phyloP scores from a whole-genome alignment of 73 alveolate species.

The Blepharisma japonicum region DNA sequence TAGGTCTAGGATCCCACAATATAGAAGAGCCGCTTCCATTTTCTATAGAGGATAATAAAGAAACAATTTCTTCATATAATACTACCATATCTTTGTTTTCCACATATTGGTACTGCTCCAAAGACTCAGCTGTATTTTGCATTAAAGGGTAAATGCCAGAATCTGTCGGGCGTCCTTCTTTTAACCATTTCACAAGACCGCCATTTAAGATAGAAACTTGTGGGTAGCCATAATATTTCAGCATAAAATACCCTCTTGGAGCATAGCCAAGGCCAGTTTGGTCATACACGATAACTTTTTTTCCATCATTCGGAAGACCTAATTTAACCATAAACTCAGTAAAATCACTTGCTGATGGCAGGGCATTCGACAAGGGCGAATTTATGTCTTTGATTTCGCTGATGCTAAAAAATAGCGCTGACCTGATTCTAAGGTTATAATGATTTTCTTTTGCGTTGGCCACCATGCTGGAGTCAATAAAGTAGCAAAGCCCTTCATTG shows the following conservation, averaged over 20 bases:
- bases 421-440: too few species aligned
- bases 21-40: background rate
- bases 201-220: background rate
- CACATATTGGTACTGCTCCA: background rate
- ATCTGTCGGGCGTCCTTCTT: constrained; percentile 14
- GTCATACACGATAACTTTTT: constrained; percentile 13
- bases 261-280: constrained; percentile 1
- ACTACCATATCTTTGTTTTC: background rate
- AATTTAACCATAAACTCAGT: background rate
- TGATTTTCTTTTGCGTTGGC: too few species aligned
- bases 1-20: constrained; percentile 24
- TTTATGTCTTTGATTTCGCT: background rate
- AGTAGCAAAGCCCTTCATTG: too few species aligned
- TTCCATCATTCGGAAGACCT: background rate
- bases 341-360: background rate
- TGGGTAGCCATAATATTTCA: background rate
- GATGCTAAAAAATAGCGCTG: background rate
- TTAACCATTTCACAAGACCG: constrained; percentile 9
- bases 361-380: background rate
- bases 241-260: background rate
- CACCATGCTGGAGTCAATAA: too few species aligned
- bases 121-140: background rate
- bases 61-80: background rate
- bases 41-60: background rate
- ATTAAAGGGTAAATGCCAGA: background rate